Conservation (phyloP, 129 eudicot genomes). For the Lonicera japonica region DNA sequence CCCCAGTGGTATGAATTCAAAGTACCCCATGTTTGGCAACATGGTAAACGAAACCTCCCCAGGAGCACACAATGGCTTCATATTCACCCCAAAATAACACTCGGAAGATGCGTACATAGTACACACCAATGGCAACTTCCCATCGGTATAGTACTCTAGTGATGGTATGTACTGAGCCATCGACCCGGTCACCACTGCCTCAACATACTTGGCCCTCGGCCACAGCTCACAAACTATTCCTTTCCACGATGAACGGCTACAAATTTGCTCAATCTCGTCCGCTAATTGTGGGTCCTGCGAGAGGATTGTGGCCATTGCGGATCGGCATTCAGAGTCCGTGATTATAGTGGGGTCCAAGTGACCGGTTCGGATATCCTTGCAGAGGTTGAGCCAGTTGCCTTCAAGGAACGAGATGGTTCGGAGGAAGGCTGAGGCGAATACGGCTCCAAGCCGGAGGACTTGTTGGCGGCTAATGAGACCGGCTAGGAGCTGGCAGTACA, state of each 20-base stretch:
- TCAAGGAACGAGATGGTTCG: slow-evolving; percentile 75
- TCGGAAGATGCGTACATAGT: slow-evolving; percentile 90
- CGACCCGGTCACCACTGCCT: slow-evolving; percentile 86
- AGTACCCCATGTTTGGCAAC: slow-evolving; percentile 79
- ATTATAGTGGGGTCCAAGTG: slow-evolving; percentile 24
- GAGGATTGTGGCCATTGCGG: slow-evolving; percentile 47
- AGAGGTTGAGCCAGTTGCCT: slow-evolving; percentile 49
- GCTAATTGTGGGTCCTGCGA: slow-evolving; percentile 51
- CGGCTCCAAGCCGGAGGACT: slow-evolving; percentile 87
- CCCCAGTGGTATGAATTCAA: slow-evolving; percentile 71
- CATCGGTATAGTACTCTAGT: slow-evolving; percentile 60
- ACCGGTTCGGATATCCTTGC: slow-evolving; percentile 65
- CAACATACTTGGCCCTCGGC: slow-evolving; percentile 84
- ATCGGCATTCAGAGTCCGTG: slow-evolving; percentile 43
- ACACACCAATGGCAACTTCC: slow-evolving; percentile 66
- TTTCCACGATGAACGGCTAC: slow-evolving; percentile 56
- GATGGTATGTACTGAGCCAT: slow-evolving; percentile 87
- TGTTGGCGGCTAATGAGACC: slow-evolving; percentile 65
- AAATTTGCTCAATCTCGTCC: slow-evolving; percentile 49
- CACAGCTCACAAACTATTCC: slow-evolving; percentile 74
- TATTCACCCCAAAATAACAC: slow-evolving; percentile 77
- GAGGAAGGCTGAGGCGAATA: slow-evolving; percentile 80
- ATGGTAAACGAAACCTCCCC: slow-evolving; percentile 63
- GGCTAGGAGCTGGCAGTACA: slow-evolving; percentile 83
- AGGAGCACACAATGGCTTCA: slow-evolving; percentile 72